Base-by-base conservation (phyloP, 345 rosid genomes). In the Euphorbia lathyris region DNA sequence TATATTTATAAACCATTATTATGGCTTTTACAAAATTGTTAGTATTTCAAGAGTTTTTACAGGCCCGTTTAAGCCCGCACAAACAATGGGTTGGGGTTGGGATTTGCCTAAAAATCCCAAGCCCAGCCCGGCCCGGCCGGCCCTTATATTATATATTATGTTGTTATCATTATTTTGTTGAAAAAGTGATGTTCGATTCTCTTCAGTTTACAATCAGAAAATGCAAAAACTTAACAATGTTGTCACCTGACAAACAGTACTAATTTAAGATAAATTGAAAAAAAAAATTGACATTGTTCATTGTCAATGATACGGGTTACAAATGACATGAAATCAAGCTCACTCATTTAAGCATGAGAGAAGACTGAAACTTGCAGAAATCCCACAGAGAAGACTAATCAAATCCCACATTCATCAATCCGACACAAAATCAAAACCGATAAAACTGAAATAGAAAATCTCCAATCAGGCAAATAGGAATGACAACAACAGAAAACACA, bases 401-500 rank as follows among this genome's bases (percentile, higher is more conserved):
- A 71, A 34, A 63, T 53, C 74, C 58, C 43, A 58, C 57, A 80
- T 64, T 32, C 69, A 69, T 52, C 64, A 68, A 63, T 25, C 52
- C 42, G 14, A 34, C 27, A 38, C 34, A 25, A 3, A 58, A n/a
- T 0, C 53, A 36, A 72, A 57, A 22, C 51, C 59, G 48, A n/a
- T n/a, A n/a, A n/a, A n/a, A n/a, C n/a, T n/a, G n/a, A n/a, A n/a
- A n/a, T 26, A 47, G 6, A 22, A 56, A 48, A 66, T 43, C 51
- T 23, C 51, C 60, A 23, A 36, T 17, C 29, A 45, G n/a, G 52
- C 1, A 43, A 69, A 58, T 14, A 74, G 55, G 60, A 56, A 53
- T 4, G 51, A 26, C 55, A 9, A 25, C 27, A 62, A 59, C 53
- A 47, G 60, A 32, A 60, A 58, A 26, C 11, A 36, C 57, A 60